Percentiles rank a stretch among this genome's conserved stretches.
Conservation (phyloP, 495 filamentous ascomycete genomes). For the Neurospora sp. region DNA sequence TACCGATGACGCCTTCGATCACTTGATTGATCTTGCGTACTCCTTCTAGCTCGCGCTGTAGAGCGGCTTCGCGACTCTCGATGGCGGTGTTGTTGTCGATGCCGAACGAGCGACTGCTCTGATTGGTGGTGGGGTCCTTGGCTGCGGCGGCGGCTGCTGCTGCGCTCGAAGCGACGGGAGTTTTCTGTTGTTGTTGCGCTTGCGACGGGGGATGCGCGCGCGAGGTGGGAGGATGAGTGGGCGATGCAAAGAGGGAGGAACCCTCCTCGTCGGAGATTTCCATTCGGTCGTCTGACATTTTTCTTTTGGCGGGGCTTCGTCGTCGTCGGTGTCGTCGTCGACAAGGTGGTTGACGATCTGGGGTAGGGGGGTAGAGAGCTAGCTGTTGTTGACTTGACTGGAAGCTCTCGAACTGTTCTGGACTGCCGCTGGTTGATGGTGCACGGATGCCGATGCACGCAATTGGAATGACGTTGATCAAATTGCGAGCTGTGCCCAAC, state of each 20-base stretch:
- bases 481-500: neutral
- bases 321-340: neutral
- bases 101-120: slow-evolving; percentile 40
- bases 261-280: slow-evolving; percentile 43
- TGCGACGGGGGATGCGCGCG: neutral
- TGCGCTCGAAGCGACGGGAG: slow-evolving; percentile 2
- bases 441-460: neutral
- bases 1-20: slow-evolving; percentile 73
- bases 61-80: slow-evolving; percentile 59
- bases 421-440: slow-evolving; percentile 7
- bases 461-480: neutral
- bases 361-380: neutral
- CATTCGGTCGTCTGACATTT: slow-evolving; percentile 15
- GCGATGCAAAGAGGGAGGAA: slow-evolving; percentile 59
- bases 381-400: neutral
- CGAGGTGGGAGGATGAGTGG: slow-evolving; percentile 32
- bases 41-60: slow-evolving; percentile 69
- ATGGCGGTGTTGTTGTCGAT: slow-evolving; percentile 28
- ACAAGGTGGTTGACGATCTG: neutral
- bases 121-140: slow-evolving; percentile 39
- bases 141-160: slow-evolving; percentile 8
- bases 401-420: slow-evolving; percentile 1
- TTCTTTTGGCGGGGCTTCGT: neutral
- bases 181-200: neutral
- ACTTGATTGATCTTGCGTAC: slow-evolving; percentile 78